These are phyloP conservation scores for Rhodotorula graminis DNA, from an alignment of 768 basidiomycete genomes.

Conservation along the genomic window DNA sequence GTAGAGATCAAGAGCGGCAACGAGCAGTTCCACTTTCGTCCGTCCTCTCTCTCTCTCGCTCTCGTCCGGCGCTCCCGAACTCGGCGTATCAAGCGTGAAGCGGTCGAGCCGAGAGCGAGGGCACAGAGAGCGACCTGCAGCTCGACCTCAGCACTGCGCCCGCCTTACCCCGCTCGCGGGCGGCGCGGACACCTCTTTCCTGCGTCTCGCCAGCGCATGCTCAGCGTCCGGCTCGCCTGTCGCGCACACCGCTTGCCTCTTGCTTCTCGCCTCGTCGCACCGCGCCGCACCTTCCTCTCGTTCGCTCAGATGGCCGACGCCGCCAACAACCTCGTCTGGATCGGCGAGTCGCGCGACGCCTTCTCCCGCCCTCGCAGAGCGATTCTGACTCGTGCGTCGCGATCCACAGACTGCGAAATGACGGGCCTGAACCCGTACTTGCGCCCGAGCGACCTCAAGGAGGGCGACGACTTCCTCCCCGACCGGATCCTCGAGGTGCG, in stretches of 20 bases:
- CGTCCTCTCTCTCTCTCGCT: too few species aligned
- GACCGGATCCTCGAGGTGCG: conserved; percentile 38
- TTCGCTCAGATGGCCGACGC: conserved; percentile 11
- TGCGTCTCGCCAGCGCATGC: not conserved
- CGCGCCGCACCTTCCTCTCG: not conserved
- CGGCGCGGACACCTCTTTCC: too few species aligned
- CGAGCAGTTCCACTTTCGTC: not conserved
- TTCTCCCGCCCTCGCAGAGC: accelerated
- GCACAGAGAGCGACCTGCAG: too few species aligned
- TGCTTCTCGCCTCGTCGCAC: not conserved
- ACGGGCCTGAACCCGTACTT: conserved; percentile 36
- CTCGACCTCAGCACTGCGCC: too few species aligned
- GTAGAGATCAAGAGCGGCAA: not conserved
- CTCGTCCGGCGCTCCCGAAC: too few species aligned
- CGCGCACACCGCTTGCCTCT: not conserved
- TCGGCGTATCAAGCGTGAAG: too few species aligned
- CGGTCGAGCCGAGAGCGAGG: too few species aligned
- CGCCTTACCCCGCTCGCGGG: not conserved
- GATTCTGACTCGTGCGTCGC: not conserved
- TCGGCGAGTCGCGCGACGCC: conserved; percentile 1
- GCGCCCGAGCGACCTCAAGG: conserved; percentile 6
- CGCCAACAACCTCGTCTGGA: conserved; percentile 35
- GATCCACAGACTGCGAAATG: conserved; percentile 35
- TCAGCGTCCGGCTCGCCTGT: not conserved
- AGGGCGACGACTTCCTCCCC: conserved; percentile 17